Percentiles rank a stretch among this genome's conserved stretches.
These are phyloP conservation scores for Podaxis sp. DNA, from an alignment of 768 basidiomycete species.

Conservation along the genomic window DNA sequence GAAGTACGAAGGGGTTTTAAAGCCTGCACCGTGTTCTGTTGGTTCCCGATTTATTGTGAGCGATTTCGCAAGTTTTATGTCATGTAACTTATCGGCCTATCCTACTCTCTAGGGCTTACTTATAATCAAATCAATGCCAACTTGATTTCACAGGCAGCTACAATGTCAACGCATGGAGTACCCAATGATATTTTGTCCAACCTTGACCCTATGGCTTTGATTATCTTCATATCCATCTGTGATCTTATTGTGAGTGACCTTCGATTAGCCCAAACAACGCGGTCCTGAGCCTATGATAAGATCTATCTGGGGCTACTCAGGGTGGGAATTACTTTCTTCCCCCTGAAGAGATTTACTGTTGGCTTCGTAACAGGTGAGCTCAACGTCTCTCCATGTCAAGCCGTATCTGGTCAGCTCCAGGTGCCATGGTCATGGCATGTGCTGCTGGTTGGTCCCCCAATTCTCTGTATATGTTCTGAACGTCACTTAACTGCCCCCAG, in stretches of 20 bases:
- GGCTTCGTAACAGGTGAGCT: constrained; percentile 53
- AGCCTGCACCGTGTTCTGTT: constrained; percentile 56
- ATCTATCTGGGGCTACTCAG: constrained; percentile 56
- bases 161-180: constrained; percentile 64
- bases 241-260: constrained; percentile 42
- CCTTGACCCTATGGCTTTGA: constrained; percentile 69
- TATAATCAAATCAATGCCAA: constrained; percentile 81
- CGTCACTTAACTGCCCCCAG: constrained; percentile 22
- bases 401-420: background rate
- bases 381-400: background rate
- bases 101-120: constrained; percentile 40
- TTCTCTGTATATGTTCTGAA: too few relatives aligned
- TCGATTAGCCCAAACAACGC: background rate
- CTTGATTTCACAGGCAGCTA: constrained; percentile 75
- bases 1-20: constrained; percentile 70
- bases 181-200: constrained; percentile 80
- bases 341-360: constrained; percentile 52
- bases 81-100: background rate
- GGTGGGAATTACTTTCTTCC: constrained; percentile 46
- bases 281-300: constrained; percentile 5
- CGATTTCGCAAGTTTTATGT: background rate
- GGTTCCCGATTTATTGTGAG: constrained; percentile 65
- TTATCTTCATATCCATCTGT: constrained; percentile 66
- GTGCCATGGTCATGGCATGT: constrained; percentile 56
- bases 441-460: constrained; percentile 32